phyloP scores from a whole-genome alignment of 208 protist species.

The Wallacemonas sp. region DNA sequence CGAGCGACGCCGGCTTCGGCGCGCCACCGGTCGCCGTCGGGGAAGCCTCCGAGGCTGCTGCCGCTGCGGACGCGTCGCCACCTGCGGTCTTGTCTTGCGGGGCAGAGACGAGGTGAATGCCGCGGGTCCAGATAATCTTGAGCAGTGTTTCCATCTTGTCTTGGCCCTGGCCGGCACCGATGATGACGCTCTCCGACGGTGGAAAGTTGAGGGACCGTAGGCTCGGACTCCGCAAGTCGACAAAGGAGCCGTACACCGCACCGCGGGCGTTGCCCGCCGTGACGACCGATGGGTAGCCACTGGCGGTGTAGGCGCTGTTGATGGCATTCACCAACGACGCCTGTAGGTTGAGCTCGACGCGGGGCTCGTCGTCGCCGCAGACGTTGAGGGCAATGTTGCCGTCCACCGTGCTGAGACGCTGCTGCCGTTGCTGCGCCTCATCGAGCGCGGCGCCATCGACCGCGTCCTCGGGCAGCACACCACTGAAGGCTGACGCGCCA shows the following conservation, averaged over 20 bases:
- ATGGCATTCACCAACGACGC: slow-evolving; percentile 67
- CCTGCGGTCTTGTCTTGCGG: neutral
- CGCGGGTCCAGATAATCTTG: slow-evolving; percentile 18
- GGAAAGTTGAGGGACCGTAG: slow-evolving; percentile 66
- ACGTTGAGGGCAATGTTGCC: slow-evolving; percentile 20
- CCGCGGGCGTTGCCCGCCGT: slow-evolving; percentile 27
- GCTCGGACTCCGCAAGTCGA: slow-evolving; percentile 57
- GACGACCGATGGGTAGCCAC: slow-evolving; percentile 63
- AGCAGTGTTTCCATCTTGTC: slow-evolving; percentile 18
- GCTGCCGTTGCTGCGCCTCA: slow-evolving; percentile 11
- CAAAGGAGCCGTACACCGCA: slow-evolving; percentile 65
- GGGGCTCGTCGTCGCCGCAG: slow-evolving; percentile 25
- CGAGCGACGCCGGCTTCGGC: slow-evolving; percentile 16
- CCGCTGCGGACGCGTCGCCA: neutral
- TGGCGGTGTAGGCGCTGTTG: slow-evolving; percentile 70
- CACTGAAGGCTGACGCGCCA: slow-evolving; percentile 7
- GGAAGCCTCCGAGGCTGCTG: neutral
- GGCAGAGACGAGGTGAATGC: slow-evolving; percentile 5
- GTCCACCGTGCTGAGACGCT: slow-evolving; percentile 10
- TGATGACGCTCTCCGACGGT: slow-evolving; percentile 54
- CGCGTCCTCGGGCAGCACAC: slow-evolving; percentile 11
- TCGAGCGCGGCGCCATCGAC: neutral
- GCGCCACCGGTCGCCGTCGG: neutral
- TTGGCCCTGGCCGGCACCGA: slow-evolving; percentile 16
- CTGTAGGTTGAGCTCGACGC: slow-evolving; percentile 40